phyloP scores from a whole-genome alignment of 306 rosid genomes.

The Acmispon strigosus region DNA sequence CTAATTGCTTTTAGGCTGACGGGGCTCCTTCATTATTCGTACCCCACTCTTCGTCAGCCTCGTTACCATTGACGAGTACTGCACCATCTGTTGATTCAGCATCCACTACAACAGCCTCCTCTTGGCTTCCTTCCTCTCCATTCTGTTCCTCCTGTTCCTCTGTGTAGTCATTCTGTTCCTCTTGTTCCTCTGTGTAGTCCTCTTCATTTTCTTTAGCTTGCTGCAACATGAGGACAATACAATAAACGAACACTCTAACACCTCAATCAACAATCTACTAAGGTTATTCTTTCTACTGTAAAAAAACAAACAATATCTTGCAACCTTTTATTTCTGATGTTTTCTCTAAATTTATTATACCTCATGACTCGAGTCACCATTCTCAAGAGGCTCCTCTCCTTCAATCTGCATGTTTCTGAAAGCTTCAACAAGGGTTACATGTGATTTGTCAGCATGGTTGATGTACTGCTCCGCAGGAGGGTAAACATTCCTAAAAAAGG shows the following conservation, averaged over 20 bases:
- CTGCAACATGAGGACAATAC: constrained; percentile 18
- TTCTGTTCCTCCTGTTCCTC: constrained; percentile 46
- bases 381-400: constrained; percentile 67
- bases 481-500: constrained; percentile 56
- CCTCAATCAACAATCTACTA: constrained; percentile 4
- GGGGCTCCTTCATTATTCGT: constrained; percentile 96
- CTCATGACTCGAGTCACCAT: constrained; percentile 74
- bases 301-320: constrained; percentile 2
- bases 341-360: constrained; percentile 30
- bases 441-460: constrained; percentile 56
- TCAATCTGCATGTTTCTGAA: constrained; percentile 71
- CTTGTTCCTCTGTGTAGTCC: constrained; percentile 32
- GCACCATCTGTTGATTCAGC: constrained; percentile 96
- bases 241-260: constrained; percentile 10
- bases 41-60: constrained; percentile 99
- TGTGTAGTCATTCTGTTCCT: constrained; percentile 43
- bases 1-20: constrained; percentile 97
- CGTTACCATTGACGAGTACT: constrained; percentile 81
- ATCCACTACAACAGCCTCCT: constrained; percentile 93
- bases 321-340: background rate
- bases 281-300: background rate
- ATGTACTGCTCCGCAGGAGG: constrained; percentile 68
- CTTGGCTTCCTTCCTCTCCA: constrained; percentile 89
- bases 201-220: constrained; percentile 41
- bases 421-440: constrained; percentile 74